These are phyloP conservation scores for Cladosporium phlei DNA, from an alignment of 2,329 filamentous ascomycete genomes.

Conservation along the genomic window DNA sequence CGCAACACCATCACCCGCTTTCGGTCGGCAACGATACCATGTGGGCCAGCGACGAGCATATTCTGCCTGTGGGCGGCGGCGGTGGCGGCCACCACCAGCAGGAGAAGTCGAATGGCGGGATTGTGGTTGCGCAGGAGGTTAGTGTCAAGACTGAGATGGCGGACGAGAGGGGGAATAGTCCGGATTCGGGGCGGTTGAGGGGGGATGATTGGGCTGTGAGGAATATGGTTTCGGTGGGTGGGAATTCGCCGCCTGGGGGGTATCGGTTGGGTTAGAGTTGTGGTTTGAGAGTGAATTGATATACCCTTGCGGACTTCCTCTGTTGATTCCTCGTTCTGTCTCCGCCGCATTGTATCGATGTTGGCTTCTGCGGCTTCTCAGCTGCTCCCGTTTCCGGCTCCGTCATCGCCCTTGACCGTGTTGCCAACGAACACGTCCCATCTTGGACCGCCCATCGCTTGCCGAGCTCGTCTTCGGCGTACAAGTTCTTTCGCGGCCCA, in stretches of 20 bases:
- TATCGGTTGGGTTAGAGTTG: no score
- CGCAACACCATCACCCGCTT: conserved; percentile 2
- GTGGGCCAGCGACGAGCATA: conserved; percentile 7
- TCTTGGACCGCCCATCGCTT: no score
- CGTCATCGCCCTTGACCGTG: no score
- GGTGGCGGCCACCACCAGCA: neutral
- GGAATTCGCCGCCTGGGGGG: neutral
- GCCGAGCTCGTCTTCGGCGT: no score
- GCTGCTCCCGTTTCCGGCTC: no score
- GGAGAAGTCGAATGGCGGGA: neutral
- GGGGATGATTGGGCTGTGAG: conserved; percentile 1
- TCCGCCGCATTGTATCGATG: no score
- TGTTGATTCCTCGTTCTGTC: no score
- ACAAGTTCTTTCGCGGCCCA: no score
- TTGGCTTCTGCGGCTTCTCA: no score
- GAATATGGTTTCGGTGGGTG: neutral
- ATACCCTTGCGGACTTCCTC: no score
- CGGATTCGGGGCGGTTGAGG: neutral
- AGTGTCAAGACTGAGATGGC: neutral
- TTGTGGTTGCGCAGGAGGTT: conserved; percentile 2
- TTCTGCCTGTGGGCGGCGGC: neutral
- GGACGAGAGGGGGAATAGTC: neutral
- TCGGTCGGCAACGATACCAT: conserved; percentile 1
- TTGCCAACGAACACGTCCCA: no score
- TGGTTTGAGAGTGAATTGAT: no score